Conservation (phyloP, 352 stramenopile species). For the Pythium phragmitis region DNA sequence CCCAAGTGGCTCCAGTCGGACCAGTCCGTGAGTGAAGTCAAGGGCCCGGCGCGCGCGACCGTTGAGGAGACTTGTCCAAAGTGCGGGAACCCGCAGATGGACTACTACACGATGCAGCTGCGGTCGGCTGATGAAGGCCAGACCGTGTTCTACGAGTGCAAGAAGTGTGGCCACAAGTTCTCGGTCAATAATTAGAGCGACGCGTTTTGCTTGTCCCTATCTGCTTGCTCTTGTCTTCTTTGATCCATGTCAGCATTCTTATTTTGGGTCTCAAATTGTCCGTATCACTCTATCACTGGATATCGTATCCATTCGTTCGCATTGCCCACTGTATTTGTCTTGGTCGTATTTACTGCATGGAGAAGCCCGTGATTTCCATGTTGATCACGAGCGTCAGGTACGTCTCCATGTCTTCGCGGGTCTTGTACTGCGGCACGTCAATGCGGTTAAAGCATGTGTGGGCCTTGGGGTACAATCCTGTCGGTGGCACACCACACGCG, state of each 20-base stretch:
- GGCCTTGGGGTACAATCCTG: conserved; percentile 76
- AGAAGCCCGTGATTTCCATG: conserved; percentile 97
- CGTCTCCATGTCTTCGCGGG: conserved; percentile 86
- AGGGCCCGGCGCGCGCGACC: conserved; percentile 87
- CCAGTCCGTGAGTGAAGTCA: conserved; percentile 78
- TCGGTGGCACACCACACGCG: conserved; percentile 66
- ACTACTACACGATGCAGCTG: conserved; percentile 99
- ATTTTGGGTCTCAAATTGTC: neutral
- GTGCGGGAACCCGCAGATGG: conserved; percentile 95
- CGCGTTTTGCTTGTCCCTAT: conserved; percentile 1
- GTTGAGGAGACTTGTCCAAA: conserved; percentile 99
- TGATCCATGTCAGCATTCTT: neutral
- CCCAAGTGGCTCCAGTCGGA: conserved; percentile 82
- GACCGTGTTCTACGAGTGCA: conserved; percentile 99
- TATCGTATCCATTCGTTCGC: neutral
- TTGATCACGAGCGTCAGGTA: conserved; percentile 98
- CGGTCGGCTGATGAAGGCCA: conserved; percentile 98
- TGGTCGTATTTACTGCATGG: conserved; percentile 87
- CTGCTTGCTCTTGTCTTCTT: neutral
- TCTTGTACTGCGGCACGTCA: conserved; percentile 77
- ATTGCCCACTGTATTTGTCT: neutral
- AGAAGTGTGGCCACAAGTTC: conserved; percentile 93
- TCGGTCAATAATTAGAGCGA: conserved; percentile 84
- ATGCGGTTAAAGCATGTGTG: conserved; percentile 90
- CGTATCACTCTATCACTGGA: conserved; percentile 1